Conservation (phyloP, 2,329 filamentous ascomycete species). For the Emergomyces africanus region DNA sequence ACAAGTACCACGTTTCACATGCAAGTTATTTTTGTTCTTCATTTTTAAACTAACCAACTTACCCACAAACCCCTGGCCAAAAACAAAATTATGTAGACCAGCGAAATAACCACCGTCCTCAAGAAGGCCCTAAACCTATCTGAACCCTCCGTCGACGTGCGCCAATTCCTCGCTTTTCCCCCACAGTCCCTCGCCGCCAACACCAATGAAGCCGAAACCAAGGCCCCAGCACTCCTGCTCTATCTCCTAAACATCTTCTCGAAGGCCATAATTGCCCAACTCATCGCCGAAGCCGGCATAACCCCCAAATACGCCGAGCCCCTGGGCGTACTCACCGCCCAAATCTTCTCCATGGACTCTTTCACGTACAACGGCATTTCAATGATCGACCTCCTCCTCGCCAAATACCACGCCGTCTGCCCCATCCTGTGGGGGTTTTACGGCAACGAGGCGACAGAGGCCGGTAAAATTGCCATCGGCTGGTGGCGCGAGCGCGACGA, state of each 20-base stretch:
- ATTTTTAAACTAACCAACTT: conserved; percentile 8
- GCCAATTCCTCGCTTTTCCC: conserved; percentile 39
- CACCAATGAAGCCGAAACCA: conserved; percentile 25
- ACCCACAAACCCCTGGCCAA: background rate
- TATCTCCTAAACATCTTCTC: conserved; percentile 66
- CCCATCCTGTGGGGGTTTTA: conserved; percentile 76
- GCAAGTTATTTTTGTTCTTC: background rate
- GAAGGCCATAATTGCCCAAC: conserved; percentile 60
- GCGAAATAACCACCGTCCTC: conserved; percentile 41
- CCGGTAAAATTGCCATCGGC: conserved; percentile 55
- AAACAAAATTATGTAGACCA: conserved; percentile 21
- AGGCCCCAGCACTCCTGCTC: conserved; percentile 53
- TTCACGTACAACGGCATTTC: conserved; percentile 55
- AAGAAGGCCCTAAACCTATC: conserved; percentile 41
- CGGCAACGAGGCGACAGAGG: conserved; percentile 59
- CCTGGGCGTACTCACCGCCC: conserved; percentile 62
- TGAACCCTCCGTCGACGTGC: conserved; percentile 45
- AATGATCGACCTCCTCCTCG: conserved; percentile 71
- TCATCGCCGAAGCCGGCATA: conserved; percentile 52
- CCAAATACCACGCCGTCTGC: conserved; percentile 69
- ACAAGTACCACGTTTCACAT: background rate
- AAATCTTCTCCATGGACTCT: conserved; percentile 57
- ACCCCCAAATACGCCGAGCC: conserved; percentile 58
- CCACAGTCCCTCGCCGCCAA: conserved; percentile 24
- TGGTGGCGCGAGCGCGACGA: conserved; percentile 49